Evolutionary conservation across 768 basidiomycete genomes (phyloP), one percentile per base, ranked within the genome.

Genomic region (Cystobasidium tubakii): DNA sequence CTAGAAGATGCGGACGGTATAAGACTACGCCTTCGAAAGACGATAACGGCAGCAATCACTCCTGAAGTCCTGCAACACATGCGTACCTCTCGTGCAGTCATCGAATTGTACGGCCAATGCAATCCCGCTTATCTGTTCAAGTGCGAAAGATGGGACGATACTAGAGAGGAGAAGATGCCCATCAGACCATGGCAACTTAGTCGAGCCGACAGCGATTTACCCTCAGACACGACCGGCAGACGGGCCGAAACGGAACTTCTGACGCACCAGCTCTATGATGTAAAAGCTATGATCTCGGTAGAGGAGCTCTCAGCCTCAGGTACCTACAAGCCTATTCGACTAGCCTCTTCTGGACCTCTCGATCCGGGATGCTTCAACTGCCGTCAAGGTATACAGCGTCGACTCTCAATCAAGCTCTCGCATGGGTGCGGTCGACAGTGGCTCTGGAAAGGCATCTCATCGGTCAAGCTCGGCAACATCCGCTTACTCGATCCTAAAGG

Each of bases 221-320:
- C 50, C 6, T 29, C 62, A 29, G 34, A 66, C 23, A 69, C 60
- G n/a, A 55, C 63, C 4, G 74, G 77, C 74, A 87, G 94, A 23
- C 88, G 92, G 31, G 91, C 92, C 25, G 95, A 97, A 82, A 90
- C 86, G 54, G 92, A 97, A 78, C 93, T 97, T 76, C 86, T 95
- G 31, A 86, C 88, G 15, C 88, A 90, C 77, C 90, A 96, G 80
- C 83, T 84, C 19, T 94, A 98, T 81, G 93, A 98, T 79, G 87
- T 96, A n/a, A 87, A 92, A 7, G 89, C 89, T 15, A 89, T 88
- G 85, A 80, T 94, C 46, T 90, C 92, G 78, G 85, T 99, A 60
- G 87, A 87, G 79, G 94, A 99, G 81, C 85, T 98, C 34, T 88
- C 86, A 31, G 87, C 90, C 19, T 87, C 90, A 69, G 96, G 96